phyloP scores from a whole-genome alignment of 129 eudicot species.

The Arctium minus region DNA sequence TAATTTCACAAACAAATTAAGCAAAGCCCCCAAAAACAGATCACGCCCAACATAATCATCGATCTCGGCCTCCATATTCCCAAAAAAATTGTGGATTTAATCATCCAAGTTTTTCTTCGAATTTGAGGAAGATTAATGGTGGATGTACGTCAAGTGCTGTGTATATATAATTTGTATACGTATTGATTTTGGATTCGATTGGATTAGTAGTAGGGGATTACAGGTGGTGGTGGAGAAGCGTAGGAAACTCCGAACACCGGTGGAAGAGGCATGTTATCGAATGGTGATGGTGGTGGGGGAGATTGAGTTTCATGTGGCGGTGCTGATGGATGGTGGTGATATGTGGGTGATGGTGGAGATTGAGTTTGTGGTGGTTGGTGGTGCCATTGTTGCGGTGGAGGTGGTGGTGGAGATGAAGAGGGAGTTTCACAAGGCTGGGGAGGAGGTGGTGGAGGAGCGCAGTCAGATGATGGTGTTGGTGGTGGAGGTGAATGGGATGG shows the following conservation, averaged over 20 bases:
- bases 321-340: slow-evolving; percentile 17
- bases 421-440: slow-evolving; percentile 25
- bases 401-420: slow-evolving; percentile 30
- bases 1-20: slow-evolving; percentile 30
- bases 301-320: slow-evolving; percentile 36
- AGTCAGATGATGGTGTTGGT: slow-evolving; percentile 20
- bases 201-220: slow-evolving; percentile 66
- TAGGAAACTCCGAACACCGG: slow-evolving; percentile 75
- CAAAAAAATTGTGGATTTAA: slow-evolving; percentile 7
- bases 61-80: neutral
- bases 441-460: slow-evolving; percentile 34
- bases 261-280: slow-evolving; percentile 56
- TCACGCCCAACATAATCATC: slow-evolving; percentile 5
- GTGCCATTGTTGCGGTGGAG: slow-evolving; percentile 23
- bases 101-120: neutral
- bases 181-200: slow-evolving; percentile 6
- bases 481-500: slow-evolving; percentile 17
- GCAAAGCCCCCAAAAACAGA: slow-evolving; percentile 4
- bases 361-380: slow-evolving; percentile 34
- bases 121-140: slow-evolving; percentile 11
- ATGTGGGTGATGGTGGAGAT: slow-evolving; percentile 41
- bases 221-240: slow-evolving; percentile 93
- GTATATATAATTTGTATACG: slow-evolving; percentile 15
- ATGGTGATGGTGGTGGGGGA: slow-evolving; percentile 47
- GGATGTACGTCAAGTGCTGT: neutral